Base-by-base conservation (phyloP, 306 rosid species). In the Castanea mollissima region DNA sequence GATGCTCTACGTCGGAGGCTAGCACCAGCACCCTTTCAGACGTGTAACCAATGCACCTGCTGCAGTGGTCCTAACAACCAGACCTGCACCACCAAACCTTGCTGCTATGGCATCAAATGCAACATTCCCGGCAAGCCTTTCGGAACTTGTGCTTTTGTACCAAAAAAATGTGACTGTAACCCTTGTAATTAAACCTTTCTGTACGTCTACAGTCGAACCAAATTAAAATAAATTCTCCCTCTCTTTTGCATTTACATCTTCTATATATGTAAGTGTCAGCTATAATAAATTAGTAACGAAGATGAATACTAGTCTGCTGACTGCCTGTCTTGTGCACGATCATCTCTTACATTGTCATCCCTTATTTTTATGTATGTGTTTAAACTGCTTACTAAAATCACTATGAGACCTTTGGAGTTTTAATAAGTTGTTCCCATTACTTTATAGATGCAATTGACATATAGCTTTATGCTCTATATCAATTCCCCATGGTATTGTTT, bases 121-220 rank as follows among this genome's bases (percentile, higher is more conserved):
- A 58, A 58, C 27, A 1, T 58, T 21, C 31, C 64, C 7, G 35
- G 57, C 56, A 84, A 84, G 84, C 87, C 85, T 67, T 84, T 71
- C 19, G 84, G 82, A 38, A 76, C 68, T 18, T 84, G 84, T 52
- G 87, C 84, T 27, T 84, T 84, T 71, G 77, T 68, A 29, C 85
- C 85, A 72, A 73, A 73, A 60, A 51, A 74, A 13, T 84, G 87
- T 59, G 70, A 84, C 79, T 84, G 82, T 71, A 65, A 34, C 57
- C 41, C 64, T 25, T 80, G 87, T 64, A 65, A 78, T 59, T 27
- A 20, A 59, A 11, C 3, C 29, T 10, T 57, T 7, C 4, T 4
- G 1, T 38, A 38, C 46, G 11, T 38, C 46, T 38, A 7, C 46
- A 38, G 11, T 38, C 46, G 2, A 38, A 7, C 46, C 46, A 38